These are phyloP conservation scores for Eutypa lata DNA, from an alignment of 2,329 filamentous ascomycete genomes.

Conservation along the genomic window DNA sequence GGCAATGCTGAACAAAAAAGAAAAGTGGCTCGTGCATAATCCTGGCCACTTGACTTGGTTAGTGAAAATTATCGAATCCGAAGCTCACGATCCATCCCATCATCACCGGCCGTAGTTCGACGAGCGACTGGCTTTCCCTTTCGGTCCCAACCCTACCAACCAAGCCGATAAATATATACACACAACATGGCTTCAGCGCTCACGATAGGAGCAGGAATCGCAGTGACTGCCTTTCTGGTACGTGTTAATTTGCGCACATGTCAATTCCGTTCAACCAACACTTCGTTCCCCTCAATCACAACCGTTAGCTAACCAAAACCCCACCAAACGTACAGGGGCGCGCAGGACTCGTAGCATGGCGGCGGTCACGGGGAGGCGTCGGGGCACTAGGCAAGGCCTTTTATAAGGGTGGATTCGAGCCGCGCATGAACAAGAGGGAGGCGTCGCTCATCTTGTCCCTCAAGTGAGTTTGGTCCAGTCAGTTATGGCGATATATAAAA, in stretches of 20 bases:
- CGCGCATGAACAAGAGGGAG: slow-evolving; percentile 89
- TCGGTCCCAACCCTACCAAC: no score
- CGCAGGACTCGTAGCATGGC: slow-evolving; percentile 84
- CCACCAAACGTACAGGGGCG: slow-evolving; percentile 66
- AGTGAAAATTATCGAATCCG: no score
- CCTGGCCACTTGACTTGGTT: no score
- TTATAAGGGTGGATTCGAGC: slow-evolving; percentile 98
- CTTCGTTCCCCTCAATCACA: background rate
- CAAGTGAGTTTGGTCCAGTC: slow-evolving; percentile 54
- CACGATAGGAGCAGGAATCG: slow-evolving; percentile 45
- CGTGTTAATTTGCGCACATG: no score
- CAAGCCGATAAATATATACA: background rate
- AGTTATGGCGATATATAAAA: background rate
- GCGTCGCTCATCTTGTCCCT: slow-evolving; percentile 87
- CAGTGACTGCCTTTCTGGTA: slow-evolving; percentile 52
- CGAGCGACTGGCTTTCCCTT: no score
- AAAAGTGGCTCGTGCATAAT: no score
- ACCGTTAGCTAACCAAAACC: slow-evolving; percentile 10
- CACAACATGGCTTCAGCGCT: slow-evolving; percentile 54
- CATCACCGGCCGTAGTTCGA: no score
- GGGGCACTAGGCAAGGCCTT: slow-evolving; percentile 85
- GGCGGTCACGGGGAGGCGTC: slow-evolving; percentile 74
- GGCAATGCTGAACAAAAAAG: no score
- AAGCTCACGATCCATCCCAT: no score
- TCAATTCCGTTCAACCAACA: no score